Conservation (phyloP, 176 grass and related monocot species). For the Aegilops longissima region DNA sequence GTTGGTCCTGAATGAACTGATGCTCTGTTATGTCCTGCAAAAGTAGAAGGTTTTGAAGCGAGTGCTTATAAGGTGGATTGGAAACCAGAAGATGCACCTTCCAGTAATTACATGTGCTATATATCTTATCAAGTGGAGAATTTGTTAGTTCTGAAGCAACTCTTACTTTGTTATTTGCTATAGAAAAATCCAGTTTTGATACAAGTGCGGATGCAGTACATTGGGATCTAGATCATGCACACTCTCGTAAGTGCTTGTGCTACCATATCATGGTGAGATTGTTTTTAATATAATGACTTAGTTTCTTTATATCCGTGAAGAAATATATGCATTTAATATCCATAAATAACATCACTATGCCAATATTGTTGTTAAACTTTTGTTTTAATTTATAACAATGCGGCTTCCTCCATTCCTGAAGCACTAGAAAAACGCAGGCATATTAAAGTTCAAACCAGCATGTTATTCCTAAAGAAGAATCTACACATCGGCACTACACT, state of each 20-base stretch:
- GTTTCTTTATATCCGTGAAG: too few relatives aligned
- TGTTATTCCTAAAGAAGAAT: slow-evolving; percentile 1
- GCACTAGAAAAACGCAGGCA: background rate
- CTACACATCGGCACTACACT: background rate
- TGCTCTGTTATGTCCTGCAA: background rate
- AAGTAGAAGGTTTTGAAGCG: background rate
- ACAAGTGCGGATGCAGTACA: too few relatives aligned
- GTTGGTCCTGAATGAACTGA: background rate
- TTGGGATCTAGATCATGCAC: too few relatives aligned
- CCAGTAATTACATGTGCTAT: background rate
- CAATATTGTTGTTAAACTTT: background rate
- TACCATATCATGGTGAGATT: too few relatives aligned
- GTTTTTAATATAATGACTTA: too few relatives aligned
- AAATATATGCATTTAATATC: too few relatives aligned
- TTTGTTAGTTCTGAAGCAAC: background rate
- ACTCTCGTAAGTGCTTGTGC: too few relatives aligned
- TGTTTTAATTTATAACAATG: background rate
- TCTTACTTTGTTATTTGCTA: background rate
- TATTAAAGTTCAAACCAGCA: background rate
- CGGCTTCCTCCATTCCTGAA: background rate
- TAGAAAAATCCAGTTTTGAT: too few relatives aligned
- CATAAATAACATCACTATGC: too few relatives aligned
- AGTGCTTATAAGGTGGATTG: background rate
- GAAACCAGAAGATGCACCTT: background rate
- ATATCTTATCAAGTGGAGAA: too few relatives aligned